These are phyloP conservation scores for Chernovozyma sophiae-reginae DNA, from an alignment of 1,139 yeast genomes.

Conservation along the genomic window DNA sequence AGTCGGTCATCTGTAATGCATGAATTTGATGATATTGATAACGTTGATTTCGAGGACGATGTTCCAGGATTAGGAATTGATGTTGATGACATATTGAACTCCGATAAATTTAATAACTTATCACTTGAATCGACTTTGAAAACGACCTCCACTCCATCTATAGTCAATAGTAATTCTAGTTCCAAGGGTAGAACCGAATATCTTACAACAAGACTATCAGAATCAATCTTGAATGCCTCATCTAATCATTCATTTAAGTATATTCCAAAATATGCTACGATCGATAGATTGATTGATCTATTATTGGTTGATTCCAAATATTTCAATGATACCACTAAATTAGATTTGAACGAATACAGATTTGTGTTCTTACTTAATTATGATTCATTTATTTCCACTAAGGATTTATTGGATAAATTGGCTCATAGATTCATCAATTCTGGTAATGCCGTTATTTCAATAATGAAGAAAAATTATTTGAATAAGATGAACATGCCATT, in stretches of 20 bases:
- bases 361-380: slow-evolving; percentile 43
- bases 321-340: slow-evolving; percentile 32
- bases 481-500: slow-evolving; percentile 2
- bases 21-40: slow-evolving; percentile 23
- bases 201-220: not conserved
- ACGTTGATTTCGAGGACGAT: slow-evolving; percentile 34
- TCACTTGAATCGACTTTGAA: slow-evolving; percentile 13
- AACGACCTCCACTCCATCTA: not conserved
- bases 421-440: slow-evolving; percentile 44
- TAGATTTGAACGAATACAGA: slow-evolving; percentile 43
- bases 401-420: slow-evolving; percentile 39
- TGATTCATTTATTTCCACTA: slow-evolving; percentile 40
- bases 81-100: slow-evolving; percentile 42
- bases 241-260: slow-evolving; percentile 12
- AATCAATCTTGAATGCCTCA: not conserved
- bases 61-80: slow-evolving; percentile 43
- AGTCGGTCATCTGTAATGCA: slow-evolving; percentile 1
- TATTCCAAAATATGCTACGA: slow-evolving; percentile 39
- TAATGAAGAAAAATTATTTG: slow-evolving; percentile 31
- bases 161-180: no score
- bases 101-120: slow-evolving; percentile 38
- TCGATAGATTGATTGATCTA: slow-evolving; percentile 41
- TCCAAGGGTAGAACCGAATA: not conserved
- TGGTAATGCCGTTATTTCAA: slow-evolving; percentile 46
- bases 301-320: slow-evolving; percentile 37